phyloP scores from a whole-genome alignment of 257 asterid species.

The Solanum corneliomulleri region DNA sequence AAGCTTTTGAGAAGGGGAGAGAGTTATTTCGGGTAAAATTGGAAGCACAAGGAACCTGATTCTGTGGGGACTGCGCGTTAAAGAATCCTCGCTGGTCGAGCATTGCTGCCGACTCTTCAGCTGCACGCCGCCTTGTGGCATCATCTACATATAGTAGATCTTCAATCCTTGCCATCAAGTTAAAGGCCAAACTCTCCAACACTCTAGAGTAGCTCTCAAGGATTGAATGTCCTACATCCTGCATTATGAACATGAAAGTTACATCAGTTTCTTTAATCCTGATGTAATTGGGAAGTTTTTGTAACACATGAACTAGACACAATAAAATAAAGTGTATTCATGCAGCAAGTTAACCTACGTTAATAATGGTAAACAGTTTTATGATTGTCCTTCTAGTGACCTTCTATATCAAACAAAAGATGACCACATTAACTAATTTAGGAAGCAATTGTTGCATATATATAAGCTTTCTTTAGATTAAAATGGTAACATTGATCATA shows the following conservation, averaged over 20 bases:
- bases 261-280: not conserved
- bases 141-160: slow-evolving; percentile 79
- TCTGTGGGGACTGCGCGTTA: slow-evolving; percentile 19
- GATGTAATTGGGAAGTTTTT: not conserved
- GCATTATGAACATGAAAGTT: not conserved
- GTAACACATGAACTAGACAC: not conserved
- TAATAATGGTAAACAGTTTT: not conserved
- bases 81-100: slow-evolving; percentile 20
- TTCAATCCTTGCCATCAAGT: slow-evolving; percentile 68
- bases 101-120: slow-evolving; percentile 29
- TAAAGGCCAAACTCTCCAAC: slow-evolving; percentile 76
- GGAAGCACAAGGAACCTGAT: slow-evolving; percentile 29
- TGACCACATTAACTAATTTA: not conserved
- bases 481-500: not conserved
- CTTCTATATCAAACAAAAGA: not conserved
- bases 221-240: slow-evolving; percentile 96
- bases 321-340: not conserved
- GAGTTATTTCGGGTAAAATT: slow-evolving; percentile 30
- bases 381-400: not conserved
- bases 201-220: slow-evolving; percentile 97
- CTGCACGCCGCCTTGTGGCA: slow-evolving; percentile 61
- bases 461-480: not conserved
- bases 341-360: not conserved
- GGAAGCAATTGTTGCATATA: not conserved
- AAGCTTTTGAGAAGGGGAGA: slow-evolving; percentile 26